A percentile compares a stretch with the other conserved stretches of the same genome.
These are phyloP conservation scores for bread wheat (Triticum aestivum) DNA, from an alignment of 176 grass and related monocot genomes.

Conservation along the genomic window IWGSC_CS_RefSeq_v2.1 NC_057797.1:164756898-164757397, in stretches of 20 bases:
- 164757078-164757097: neutral
- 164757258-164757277: constrained; percentile 1
- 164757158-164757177: neutral
- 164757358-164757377: constrained; percentile 29
- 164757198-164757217: constrained; percentile 32
- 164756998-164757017: constrained; percentile 11
- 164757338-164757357: neutral
- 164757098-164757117: constrained; percentile 12
- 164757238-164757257: neutral
- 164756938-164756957: no score
- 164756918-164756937: no score
- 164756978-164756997: neutral
- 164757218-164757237: constrained; percentile 34
- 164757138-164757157: neutral
- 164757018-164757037: neutral
- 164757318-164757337: neutral
- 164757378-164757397: constrained; percentile 40
- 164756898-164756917: no score
- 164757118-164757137: constrained; percentile 20
- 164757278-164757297: neutral
- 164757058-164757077: constrained; percentile 14
- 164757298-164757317: constrained; percentile 49
- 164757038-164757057: neutral
- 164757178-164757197: constrained; percentile 29
- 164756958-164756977: no score